Conservation (phyloP, 192 early-diverging fungal species). For the Anaeromyces robustus region DNA sequence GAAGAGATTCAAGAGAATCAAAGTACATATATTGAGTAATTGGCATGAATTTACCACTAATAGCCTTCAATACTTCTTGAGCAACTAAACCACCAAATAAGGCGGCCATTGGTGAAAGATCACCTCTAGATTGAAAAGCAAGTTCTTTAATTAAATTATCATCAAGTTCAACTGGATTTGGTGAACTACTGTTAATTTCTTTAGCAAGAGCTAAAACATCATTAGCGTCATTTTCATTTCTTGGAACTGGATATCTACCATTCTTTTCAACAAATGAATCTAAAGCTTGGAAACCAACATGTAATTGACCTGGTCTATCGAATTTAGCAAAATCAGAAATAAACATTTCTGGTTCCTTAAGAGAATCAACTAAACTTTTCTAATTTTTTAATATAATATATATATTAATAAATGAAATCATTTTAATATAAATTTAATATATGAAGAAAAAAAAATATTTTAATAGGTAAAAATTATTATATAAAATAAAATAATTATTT, state of each 20-base stretch:
- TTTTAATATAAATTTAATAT: neutral
- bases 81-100: conserved; percentile 93
- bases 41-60: conserved; percentile 89
- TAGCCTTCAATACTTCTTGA: conserved; percentile 98
- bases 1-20: conserved; percentile 92
- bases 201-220: conserved; percentile 58
- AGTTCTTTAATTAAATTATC: conserved; percentile 79
- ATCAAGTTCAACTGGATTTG: conserved; percentile 56
- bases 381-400: conserved; percentile 4
- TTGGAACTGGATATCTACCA: conserved; percentile 65
- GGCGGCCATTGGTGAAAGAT: conserved; percentile 86
- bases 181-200: conserved; percentile 48
- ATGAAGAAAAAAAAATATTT: too few relatives aligned
- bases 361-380: conserved; percentile 55
- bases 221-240: conserved; percentile 71
- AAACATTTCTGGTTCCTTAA: conserved; percentile 66
- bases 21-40: conserved; percentile 88
- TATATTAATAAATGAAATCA: too few relatives aligned
- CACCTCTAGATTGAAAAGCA: conserved; percentile 73
- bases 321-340: conserved; percentile 95
- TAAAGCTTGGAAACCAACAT: conserved; percentile 90
- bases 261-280: conserved; percentile 54
- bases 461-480: too few relatives aligned
- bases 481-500: too few relatives aligned
- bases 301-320: conserved; percentile 83